Evolutionary conservation across 2,329 filamentous ascomycete species (phyloP).

Genomic region (Trichoderma sp.): DNA sequence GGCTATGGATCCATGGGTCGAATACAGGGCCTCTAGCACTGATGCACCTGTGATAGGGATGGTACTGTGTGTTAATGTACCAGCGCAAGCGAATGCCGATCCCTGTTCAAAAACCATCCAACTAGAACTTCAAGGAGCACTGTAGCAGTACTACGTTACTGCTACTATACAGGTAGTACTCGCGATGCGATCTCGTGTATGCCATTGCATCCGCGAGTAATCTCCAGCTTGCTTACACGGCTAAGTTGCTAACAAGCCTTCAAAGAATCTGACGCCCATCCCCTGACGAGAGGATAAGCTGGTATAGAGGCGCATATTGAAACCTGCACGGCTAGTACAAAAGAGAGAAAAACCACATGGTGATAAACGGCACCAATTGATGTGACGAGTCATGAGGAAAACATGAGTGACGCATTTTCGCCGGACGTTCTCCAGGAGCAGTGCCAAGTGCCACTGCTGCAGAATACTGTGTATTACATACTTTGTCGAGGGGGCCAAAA

Average conservation of each 20-base stretch:
- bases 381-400: not conserved
- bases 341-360: not conserved
- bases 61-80: not conserved
- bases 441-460: not conserved
- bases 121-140: not conserved
- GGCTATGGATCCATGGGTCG: not conserved
- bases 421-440: not conserved
- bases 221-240: not conserved
- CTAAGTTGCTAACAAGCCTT: not conserved
- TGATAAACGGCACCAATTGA: not conserved
- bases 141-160: not conserved
- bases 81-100: not conserved
- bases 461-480: not conserved
- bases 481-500: not conserved
- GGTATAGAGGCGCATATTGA: not conserved
- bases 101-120: not conserved
- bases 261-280: not conserved
- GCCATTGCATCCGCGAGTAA: not conserved
- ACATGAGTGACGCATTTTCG: not conserved
- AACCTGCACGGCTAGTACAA: constrained; percentile 1
- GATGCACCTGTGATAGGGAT: not conserved
- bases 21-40: not conserved
- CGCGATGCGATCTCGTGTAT: not conserved
- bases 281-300: not conserved
- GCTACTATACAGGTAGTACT: not conserved